phyloP scores from a whole-genome alignment of 495 filamentous ascomycete species.

The Xylona heveae region DNA sequence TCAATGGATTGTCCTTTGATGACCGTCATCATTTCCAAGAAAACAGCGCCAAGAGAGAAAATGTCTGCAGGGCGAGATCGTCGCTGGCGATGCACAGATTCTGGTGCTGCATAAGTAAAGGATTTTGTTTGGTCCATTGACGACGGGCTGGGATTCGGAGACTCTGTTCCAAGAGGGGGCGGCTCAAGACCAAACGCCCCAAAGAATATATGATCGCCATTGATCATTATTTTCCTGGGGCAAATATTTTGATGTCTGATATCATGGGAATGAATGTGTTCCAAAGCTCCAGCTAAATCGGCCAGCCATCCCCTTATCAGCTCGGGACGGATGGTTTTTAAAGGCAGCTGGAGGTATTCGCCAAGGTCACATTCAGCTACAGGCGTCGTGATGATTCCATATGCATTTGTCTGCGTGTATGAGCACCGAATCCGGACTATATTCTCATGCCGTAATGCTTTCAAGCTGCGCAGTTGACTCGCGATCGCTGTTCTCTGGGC shows the following conservation, averaged over 20 bases:
- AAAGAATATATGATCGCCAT: slow-evolving; percentile 1
- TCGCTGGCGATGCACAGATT: slow-evolving; percentile 1
- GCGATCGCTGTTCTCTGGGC: background rate
- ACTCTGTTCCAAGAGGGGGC: too few species aligned
- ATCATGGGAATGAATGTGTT: slow-evolving; percentile 2
- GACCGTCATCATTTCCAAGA: slow-evolving; percentile 3
- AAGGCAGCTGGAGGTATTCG: slow-evolving; percentile 2
- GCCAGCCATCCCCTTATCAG: slow-evolving; percentile 2
- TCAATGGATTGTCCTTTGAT: slow-evolving; percentile 1
- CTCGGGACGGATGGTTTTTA: slow-evolving; percentile 1
- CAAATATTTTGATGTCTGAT: slow-evolving; percentile 1
- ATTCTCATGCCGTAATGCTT: slow-evolving; percentile 1
- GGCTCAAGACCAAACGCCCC: too few species aligned
- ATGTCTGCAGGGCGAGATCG: slow-evolving; percentile 2
- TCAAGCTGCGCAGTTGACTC: slow-evolving; percentile 1
- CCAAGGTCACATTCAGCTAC: background rate
- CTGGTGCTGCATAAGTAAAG: slow-evolving; percentile 1
- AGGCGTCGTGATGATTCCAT: slow-evolving; percentile 1
- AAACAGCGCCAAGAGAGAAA: background rate
- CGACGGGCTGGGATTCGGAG: background rate
- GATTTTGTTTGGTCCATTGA: background rate
- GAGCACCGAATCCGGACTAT: slow-evolving; percentile 1
- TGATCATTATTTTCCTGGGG: slow-evolving; percentile 1
- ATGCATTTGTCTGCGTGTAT: slow-evolving; percentile 1
- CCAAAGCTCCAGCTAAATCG: background rate